phyloP scores from a whole-genome alignment of 495 filamentous ascomycete genomes.

The Penicilliopsis zonata region DNA sequence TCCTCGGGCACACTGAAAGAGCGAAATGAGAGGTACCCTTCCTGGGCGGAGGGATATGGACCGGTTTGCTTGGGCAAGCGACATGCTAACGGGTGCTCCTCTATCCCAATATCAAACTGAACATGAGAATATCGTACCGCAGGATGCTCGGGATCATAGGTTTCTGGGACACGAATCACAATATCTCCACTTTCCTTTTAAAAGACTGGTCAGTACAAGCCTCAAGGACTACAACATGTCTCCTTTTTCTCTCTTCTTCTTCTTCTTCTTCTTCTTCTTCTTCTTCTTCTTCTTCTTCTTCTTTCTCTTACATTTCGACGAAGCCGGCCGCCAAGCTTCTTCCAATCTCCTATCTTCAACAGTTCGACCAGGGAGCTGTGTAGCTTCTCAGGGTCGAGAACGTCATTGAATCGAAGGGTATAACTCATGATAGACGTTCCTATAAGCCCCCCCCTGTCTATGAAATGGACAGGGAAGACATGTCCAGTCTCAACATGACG shows the following conservation, averaged over 20 bases:
- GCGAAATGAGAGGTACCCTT: slow-evolving; percentile 11
- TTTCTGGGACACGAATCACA: slow-evolving; percentile 29
- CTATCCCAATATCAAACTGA: slow-evolving; percentile 10
- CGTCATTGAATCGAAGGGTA: slow-evolving; percentile 38
- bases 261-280: too few relatives aligned
- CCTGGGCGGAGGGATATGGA: slow-evolving; percentile 4
- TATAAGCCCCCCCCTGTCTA: too few relatives aligned
- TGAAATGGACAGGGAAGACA: too few relatives aligned
- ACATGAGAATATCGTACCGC: slow-evolving; percentile 19
- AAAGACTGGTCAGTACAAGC: too few relatives aligned
- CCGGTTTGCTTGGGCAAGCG: slow-evolving; percentile 13
- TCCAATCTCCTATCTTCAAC: slow-evolving; percentile 25
- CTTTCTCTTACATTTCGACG: slow-evolving; percentile 24
- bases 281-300: too few relatives aligned
- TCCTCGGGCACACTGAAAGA: slow-evolving; percentile 10
- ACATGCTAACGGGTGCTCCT: slow-evolving; percentile 19
- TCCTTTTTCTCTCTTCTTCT: too few relatives aligned
- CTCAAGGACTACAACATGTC: too few relatives aligned
- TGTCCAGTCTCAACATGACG: too few relatives aligned
- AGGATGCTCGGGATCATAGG: slow-evolving; percentile 19
- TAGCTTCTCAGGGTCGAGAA: slow-evolving; percentile 30
- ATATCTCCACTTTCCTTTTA: slow-evolving; percentile 17
- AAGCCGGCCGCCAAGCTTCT: slow-evolving; percentile 31
- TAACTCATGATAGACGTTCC: too few relatives aligned
- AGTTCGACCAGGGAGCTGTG: slow-evolving; percentile 19